Evolutionary conservation across 1,284 basidiomycete species (phyloP).

Genomic region (Puccinia novopanici): DNA sequence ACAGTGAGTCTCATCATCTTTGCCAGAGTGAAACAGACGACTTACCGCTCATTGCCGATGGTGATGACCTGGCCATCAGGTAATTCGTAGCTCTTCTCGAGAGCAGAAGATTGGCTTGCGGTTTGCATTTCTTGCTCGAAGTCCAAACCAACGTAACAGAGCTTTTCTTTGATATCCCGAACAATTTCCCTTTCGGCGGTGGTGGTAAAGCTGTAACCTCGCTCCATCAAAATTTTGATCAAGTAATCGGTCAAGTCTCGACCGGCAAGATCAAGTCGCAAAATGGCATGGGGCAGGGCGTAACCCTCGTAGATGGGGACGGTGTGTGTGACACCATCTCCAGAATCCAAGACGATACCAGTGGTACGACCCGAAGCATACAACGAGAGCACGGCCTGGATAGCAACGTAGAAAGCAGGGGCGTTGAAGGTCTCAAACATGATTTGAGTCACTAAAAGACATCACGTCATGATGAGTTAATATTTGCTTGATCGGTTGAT

Average conservation of each 20-base stretch:
- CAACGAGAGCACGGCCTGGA: slow-evolving; percentile 87
- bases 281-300: slow-evolving; percentile 89
- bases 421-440: slow-evolving; percentile 97
- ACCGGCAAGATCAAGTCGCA: slow-evolving; percentile 90
- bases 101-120: slow-evolving; percentile 82
- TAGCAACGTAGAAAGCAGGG: slow-evolving; percentile 88
- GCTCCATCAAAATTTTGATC: slow-evolving; percentile 89
- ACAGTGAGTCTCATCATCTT: background rate
- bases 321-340: slow-evolving; percentile 90
- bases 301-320: slow-evolving; percentile 96
- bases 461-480: background rate
- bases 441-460: slow-evolving; percentile 69
- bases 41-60: slow-evolving; percentile 85
- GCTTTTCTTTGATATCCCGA: slow-evolving; percentile 97
- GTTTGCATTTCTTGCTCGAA: slow-evolving; percentile 95
- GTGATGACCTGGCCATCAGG: slow-evolving; percentile 97
- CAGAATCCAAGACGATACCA: slow-evolving; percentile 90
- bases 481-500: background rate
- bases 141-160: slow-evolving; percentile 94
- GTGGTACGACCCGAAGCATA: slow-evolving; percentile 90
- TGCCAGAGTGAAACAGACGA: background rate
- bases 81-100: slow-evolving; percentile 94
- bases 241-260: slow-evolving; percentile 91
- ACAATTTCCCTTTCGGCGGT: slow-evolving; percentile 94
- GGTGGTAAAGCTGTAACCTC: slow-evolving; percentile 90